Evolutionary conservation across 768 basidiomycete genomes (phyloP).

Genomic region (Macrolepiota albuminosa): DNA sequence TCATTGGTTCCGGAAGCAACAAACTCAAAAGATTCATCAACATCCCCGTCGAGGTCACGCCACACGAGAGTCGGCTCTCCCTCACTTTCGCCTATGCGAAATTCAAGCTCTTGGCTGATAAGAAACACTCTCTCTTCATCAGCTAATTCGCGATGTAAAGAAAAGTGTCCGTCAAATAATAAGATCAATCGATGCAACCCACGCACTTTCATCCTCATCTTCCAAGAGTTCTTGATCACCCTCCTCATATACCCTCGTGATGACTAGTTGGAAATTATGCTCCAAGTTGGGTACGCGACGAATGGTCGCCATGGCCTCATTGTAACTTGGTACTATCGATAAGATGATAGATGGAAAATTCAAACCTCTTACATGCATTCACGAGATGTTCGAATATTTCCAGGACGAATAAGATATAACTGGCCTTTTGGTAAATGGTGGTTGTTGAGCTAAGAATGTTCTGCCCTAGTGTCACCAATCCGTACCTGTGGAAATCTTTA

Average conservation of each 20-base stretch:
- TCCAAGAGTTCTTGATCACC: slow-evolving; percentile 93
- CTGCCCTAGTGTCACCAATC: background rate
- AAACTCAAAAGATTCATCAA: slow-evolving; percentile 93
- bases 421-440: slow-evolving; percentile 40
- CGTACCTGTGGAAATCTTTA: slow-evolving; percentile 79
- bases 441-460: background rate
- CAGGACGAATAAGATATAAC: slow-evolving; percentile 87
- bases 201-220: slow-evolving; percentile 85
- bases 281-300: slow-evolving; percentile 73
- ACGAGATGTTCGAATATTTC: slow-evolving; percentile 83
- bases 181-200: slow-evolving; percentile 1
- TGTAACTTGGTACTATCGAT: slow-evolving; percentile 56
- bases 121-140: slow-evolving; percentile 93
- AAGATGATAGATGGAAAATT: background rate
- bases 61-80: slow-evolving; percentile 83
- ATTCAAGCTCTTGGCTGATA: slow-evolving; percentile 86
- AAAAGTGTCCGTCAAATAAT: background rate
- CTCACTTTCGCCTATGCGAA: slow-evolving; percentile 68
- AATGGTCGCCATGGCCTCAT: slow-evolving; percentile 93
- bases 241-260: slow-evolving; percentile 96
- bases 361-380: slow-evolving; percentile 87
- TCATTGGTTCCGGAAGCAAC: slow-evolving; percentile 75
- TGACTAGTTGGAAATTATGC: slow-evolving; percentile 86
- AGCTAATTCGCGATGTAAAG: slow-evolving; percentile 40
- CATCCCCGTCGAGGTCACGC: slow-evolving; percentile 88